Evolutionary conservation across 495 filamentous ascomycete species (phyloP).

Genomic region (Talaromyces ruber): DNA sequence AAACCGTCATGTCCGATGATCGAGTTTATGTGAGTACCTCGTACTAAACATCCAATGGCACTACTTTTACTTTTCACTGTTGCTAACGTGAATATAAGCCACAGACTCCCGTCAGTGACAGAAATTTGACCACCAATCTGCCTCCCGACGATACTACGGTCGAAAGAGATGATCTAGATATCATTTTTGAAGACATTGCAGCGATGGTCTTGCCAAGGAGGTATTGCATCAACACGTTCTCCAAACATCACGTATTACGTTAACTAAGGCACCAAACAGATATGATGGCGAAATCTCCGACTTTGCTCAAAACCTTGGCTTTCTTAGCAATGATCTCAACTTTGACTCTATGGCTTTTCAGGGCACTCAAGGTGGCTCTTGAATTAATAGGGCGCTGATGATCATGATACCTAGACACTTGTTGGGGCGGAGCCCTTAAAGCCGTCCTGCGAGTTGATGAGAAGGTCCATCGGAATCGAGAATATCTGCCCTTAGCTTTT

Average conservation of each 20-base stretch:
- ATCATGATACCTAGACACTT: slow-evolving; percentile 19
- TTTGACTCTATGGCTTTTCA: slow-evolving; percentile 33
- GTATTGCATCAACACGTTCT: background rate
- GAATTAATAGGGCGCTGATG: slow-evolving; percentile 55
- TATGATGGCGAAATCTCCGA: background rate
- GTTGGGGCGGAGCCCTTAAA: slow-evolving; percentile 64
- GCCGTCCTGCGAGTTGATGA: slow-evolving; percentile 43
- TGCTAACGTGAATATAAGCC: background rate
- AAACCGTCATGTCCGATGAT: background rate
- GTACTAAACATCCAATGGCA: background rate
- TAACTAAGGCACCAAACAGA: slow-evolving; percentile 11
- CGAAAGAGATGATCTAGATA: slow-evolving; percentile 13
- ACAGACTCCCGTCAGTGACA: slow-evolving; percentile 1
- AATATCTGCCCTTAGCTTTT: slow-evolving; percentile 33
- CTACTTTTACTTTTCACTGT: background rate
- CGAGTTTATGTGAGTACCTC: background rate
- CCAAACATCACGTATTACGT: background rate
- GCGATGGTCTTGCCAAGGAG: slow-evolving; percentile 11
- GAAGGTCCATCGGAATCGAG: slow-evolving; percentile 26
- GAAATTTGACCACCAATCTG: background rate
- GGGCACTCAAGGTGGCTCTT: slow-evolving; percentile 54
- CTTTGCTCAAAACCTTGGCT: slow-evolving; percentile 21
- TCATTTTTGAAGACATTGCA: slow-evolving; percentile 17
- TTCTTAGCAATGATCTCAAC: slow-evolving; percentile 17
- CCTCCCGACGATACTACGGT: background rate